Evolutionary conservation across 2,329 filamentous ascomycete genomes (phyloP), one percentile per base, ranked within the genome.

Genomic region (Aspergillus clavatus): DNA sequence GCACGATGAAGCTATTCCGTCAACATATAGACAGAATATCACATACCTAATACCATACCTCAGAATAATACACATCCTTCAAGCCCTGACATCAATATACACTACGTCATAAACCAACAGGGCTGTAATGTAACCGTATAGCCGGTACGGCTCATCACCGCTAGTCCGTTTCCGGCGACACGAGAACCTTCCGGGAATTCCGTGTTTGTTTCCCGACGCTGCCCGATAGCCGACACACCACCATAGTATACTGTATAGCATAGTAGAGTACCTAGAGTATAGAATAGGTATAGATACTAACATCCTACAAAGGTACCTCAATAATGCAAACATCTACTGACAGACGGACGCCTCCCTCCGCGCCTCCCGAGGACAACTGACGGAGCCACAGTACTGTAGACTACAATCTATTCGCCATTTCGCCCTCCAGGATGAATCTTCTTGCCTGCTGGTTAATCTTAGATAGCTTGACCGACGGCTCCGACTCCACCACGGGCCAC

Each of bases 311-410:
- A n/a, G n/a, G n/a, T n/a, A n/a, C n/a, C n/a, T n/a, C n/a, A n/a
- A n/a, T n/a, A n/a, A n/a, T n/a, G n/a, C n/a, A n/a, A n/a, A n/a
- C n/a, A n/a, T n/a, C n/a, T n/a, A n/a, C n/a, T n/a, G n/a, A n/a
- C n/a, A n/a, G n/a, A n/a, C n/a, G n/a, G n/a, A 33, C 29, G 4
- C 31, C 31, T 35, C 31, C 39, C 26, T 44, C 41, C 29, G 43
- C 21, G 40, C 47, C 23, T 43, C 23, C 47, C 47, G 40, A 43
- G 47, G 47, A 36, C 40, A 49, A 24, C 33, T 26, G 42, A 22
- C 23, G 18, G n/a, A n/a, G n/a, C n/a, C n/a, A n/a, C n/a, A n/a
- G n/a, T n/a, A n/a, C n/a, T n/a, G n/a, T n/a, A n/a, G n/a, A n/a
- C n/a, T n/a, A n/a, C n/a, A n/a, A n/a, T n/a, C n/a, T n/a, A n/a